Percentiles rank a stretch among this genome's conserved stretches.
phyloP scores from a whole-genome alignment of 768 basidiomycete species.

The Mycena pura region DNA sequence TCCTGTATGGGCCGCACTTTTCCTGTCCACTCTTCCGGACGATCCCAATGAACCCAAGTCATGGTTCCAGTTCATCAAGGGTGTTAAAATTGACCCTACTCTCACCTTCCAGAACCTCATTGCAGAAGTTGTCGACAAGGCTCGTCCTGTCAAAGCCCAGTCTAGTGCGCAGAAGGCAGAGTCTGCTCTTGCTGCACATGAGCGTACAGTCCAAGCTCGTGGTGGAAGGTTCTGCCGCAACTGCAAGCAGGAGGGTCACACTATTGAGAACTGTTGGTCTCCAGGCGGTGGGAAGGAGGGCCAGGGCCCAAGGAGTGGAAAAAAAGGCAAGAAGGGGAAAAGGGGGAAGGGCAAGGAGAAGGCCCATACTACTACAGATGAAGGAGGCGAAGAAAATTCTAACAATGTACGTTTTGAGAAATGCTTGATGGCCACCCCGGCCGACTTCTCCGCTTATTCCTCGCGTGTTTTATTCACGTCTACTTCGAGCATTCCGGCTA shows the following conservation, averaged over 20 bases:
- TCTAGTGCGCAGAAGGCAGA: background rate
- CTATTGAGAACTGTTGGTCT: constrained; percentile 6
- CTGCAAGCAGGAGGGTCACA: constrained; percentile 7
- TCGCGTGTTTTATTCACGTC: no score
- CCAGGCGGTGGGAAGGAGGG: constrained; percentile 6
- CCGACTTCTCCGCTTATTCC: constrained; percentile 13
- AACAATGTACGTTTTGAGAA: constrained; percentile 6
- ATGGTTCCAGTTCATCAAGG: constrained; percentile 3
- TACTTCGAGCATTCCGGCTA: constrained; percentile 7
- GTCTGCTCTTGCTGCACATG: constrained; percentile 10
- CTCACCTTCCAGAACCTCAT: constrained; percentile 6
- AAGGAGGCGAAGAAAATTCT: constrained; percentile 12
- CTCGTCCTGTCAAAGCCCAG: background rate
- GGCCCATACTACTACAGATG: constrained; percentile 12
- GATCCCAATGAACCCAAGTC: constrained; percentile 7
- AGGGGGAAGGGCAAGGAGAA: constrained; percentile 27
- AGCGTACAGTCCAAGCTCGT: background rate
- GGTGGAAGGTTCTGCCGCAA: constrained; percentile 16
- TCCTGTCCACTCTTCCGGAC: constrained; percentile 6
- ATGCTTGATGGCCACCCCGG: constrained; percentile 12
- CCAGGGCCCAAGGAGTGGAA: constrained; percentile 1
- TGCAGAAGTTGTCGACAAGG: background rate
- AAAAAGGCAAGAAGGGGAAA: constrained; percentile 5
- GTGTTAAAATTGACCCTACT: constrained; percentile 2
- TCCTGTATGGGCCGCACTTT: background rate